These are phyloP conservation scores for Trichosporon asahii DNA, from an alignment of 1,284 basidiomycete genomes.

Conservation along the genomic window DNA sequence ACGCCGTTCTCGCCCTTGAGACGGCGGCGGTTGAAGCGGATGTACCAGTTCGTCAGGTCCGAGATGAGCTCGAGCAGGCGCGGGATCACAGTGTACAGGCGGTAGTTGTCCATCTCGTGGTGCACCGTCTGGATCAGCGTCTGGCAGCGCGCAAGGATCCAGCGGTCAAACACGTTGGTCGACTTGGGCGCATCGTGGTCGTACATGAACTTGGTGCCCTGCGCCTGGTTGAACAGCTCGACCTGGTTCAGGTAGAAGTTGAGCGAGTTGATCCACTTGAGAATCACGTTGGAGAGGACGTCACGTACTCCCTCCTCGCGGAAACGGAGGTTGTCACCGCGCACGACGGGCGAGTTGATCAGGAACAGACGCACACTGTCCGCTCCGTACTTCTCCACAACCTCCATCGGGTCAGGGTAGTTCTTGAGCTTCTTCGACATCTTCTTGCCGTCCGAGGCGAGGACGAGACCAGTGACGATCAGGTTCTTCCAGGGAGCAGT, in stretches of 20 bases:
- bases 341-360: constrained; percentile 97
- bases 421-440: constrained; percentile 99
- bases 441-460: constrained; percentile 98
- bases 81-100: constrained; percentile 98
- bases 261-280: constrained; percentile 99
- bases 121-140: constrained; percentile 88
- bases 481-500: constrained; percentile 98
- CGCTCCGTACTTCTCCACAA: constrained; percentile 90
- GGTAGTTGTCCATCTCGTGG: constrained; percentile 93
- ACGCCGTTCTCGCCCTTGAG: constrained; percentile 92
- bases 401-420: constrained; percentile 93
- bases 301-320: constrained; percentile 97
- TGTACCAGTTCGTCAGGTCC: constrained; percentile 99
- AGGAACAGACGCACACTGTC: constrained; percentile 97
- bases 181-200: constrained; percentile 80
- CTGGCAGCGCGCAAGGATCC: constrained; percentile 97
- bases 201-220: constrained; percentile 77
- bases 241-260: constrained; percentile 99
- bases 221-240: constrained; percentile 78
- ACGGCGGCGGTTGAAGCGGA: constrained; percentile 94
- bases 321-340: constrained; percentile 96
- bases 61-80: constrained; percentile 86
- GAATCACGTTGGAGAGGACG: constrained; percentile 87
- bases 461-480: constrained; percentile 91
- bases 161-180: constrained; percentile 95